A percentile compares a stretch with the other conserved stretches of the same genome.
Evolutionary conservation across 2,329 filamentous ascomycete species (phyloP).

Genomic region (Dactylellina leptospora): DNA sequence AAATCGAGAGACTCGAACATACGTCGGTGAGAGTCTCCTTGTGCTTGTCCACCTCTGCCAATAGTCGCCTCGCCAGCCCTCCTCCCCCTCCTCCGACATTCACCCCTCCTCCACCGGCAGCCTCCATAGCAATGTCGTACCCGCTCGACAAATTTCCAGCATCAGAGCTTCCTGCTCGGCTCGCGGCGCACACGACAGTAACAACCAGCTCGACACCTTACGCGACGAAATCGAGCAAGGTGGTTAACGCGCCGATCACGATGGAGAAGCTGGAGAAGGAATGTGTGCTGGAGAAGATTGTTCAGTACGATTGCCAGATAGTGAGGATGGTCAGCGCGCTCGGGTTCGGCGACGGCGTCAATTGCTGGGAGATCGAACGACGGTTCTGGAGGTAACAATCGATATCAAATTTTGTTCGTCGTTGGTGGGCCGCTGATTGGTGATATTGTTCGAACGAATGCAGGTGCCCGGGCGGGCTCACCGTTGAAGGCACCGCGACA

Average conservation of each 20-base stretch:
- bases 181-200: conserved; percentile 29
- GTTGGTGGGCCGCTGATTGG: background rate
- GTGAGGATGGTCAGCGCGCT: conserved; percentile 33
- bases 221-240: conserved; percentile 20
- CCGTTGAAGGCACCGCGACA: conserved; percentile 41
- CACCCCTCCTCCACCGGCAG: conserved; percentile 3
- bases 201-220: conserved; percentile 23
- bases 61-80: conserved; percentile 26
- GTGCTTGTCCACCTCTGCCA: conserved; percentile 34
- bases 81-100: background rate
- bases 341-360: conserved; percentile 39
- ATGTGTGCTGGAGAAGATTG: conserved; percentile 42
- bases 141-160: conserved; percentile 51
- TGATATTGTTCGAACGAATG: background rate
- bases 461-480: conserved; percentile 41
- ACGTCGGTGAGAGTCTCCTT: conserved; percentile 38
- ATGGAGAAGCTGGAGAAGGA: conserved; percentile 44
- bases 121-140: conserved; percentile 42
- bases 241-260: conserved; percentile 34
- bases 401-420: background rate
- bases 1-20: background rate
- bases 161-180: conserved; percentile 51
- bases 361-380: conserved; percentile 51
- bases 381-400: conserved; percentile 41
- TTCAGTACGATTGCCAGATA: conserved; percentile 52